Percentiles rank a stretch among this genome's conserved stretches.
Evolutionary conservation across 129 eudicot species (phyloP).

Genomic region (Lactuca saligna): DNA sequence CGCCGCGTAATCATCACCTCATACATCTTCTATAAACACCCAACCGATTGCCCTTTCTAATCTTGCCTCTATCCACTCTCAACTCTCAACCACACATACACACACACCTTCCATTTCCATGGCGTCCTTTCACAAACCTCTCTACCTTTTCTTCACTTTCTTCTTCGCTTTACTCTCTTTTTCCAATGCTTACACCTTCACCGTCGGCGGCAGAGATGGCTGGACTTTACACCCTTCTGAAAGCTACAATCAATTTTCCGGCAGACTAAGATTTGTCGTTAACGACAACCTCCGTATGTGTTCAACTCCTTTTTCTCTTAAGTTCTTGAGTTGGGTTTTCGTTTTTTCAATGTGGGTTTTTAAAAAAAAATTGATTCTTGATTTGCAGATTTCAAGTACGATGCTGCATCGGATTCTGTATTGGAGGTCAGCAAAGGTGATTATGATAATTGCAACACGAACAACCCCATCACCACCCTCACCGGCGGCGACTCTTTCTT

Average conservation of each 20-base stretch:
- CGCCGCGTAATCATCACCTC: slow-evolving; percentile 20
- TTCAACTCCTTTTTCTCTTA: background rate
- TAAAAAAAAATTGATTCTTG: background rate
- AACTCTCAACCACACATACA: background rate
- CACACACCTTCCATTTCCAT: slow-evolving; percentile 2
- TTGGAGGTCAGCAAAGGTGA: slow-evolving; percentile 64
- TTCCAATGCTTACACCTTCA: slow-evolving; percentile 40
- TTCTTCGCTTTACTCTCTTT: slow-evolving; percentile 18
- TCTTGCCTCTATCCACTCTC: background rate
- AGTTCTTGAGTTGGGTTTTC: slow-evolving; percentile 5
- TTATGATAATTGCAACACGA: slow-evolving; percentile 51
- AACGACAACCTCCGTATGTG: slow-evolving; percentile 76
- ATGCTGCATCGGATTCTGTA: slow-evolving; percentile 61
- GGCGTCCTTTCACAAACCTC: slow-evolving; percentile 22
- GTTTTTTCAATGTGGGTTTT: background rate
- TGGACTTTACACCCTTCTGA: slow-evolving; percentile 68
- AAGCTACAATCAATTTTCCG: slow-evolving; percentile 61
- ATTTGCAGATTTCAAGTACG: slow-evolving; percentile 63
- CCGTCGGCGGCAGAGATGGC: slow-evolving; percentile 68
- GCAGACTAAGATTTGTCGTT: slow-evolving; percentile 53
- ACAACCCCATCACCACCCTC: slow-evolving; percentile 39
- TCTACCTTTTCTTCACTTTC: background rate
- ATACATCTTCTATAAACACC: slow-evolving; percentile 15
- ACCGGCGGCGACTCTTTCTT: slow-evolving; percentile 54
- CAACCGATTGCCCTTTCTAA: background rate